phyloP scores from a whole-genome alignment of 805 yeast genomes.

The Yarrowia sp. region DNA sequence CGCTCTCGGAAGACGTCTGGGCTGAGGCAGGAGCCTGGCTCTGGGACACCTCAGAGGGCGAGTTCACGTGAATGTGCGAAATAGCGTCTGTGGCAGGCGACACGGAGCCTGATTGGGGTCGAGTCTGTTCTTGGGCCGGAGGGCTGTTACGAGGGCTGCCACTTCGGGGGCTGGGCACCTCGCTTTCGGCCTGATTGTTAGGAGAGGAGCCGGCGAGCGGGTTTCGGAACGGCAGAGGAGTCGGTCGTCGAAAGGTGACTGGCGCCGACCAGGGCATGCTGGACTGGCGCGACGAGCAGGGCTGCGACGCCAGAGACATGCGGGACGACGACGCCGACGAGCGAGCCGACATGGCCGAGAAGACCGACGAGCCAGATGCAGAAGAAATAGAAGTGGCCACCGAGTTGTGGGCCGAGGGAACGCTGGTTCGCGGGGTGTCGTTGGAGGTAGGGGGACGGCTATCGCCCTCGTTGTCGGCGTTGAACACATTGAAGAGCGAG shows the following conservation, averaged over 20 bases:
- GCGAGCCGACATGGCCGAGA: not conserved
- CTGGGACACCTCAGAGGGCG: not conserved
- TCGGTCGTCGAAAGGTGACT: not conserved
- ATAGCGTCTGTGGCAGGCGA: not conserved
- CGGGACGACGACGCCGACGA: constrained; percentile 11
- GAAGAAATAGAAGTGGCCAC: constrained; percentile 1
- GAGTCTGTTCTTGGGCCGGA: not conserved
- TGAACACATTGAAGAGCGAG: constrained; percentile 6
- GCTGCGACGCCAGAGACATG: not conserved
- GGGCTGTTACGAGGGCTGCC: constrained; percentile 8
- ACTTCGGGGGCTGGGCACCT: constrained; percentile 7
- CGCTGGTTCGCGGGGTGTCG: not conserved
- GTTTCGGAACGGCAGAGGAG: constrained; percentile 1
- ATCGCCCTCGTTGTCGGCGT: not conserved
- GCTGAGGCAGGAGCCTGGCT: not conserved
- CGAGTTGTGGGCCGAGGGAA: not conserved
- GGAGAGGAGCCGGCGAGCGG: not conserved
- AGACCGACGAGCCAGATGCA: constrained; percentile 7
- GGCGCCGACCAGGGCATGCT: not conserved
- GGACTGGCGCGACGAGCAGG: not conserved
- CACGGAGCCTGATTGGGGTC: not conserved
- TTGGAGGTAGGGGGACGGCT: not conserved
- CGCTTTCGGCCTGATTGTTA: not conserved
- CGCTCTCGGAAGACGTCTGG: not conserved
- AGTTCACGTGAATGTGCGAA: not conserved